Conservation (phyloP, 768 basidiomycete genomes). For the Collybia nuda region DNA sequence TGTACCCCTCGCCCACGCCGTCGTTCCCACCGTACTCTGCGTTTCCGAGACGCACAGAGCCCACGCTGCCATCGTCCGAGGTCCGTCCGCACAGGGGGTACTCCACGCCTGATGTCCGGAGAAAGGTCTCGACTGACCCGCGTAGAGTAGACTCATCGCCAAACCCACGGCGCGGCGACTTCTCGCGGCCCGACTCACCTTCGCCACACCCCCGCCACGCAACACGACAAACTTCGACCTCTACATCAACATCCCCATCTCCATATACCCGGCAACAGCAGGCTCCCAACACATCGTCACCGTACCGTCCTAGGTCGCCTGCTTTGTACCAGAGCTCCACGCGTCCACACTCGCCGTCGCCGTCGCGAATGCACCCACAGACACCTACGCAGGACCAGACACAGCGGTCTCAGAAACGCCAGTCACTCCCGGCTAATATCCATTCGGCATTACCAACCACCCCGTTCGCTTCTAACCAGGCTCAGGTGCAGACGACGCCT, state of each 20-base stretch:
- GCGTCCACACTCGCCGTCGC: conserved; percentile 2
- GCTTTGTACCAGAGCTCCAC: conserved; percentile 10
- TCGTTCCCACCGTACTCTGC: too few species aligned
- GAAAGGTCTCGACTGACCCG: too few species aligned
- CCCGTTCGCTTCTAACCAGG: too few species aligned
- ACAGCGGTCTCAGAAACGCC: conserved; percentile 7
- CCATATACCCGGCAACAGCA: conserved; percentile 14
- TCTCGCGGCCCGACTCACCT: too few species aligned
- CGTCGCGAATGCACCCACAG: neutral
- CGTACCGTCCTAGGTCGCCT: conserved; percentile 22
- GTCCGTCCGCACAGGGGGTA: too few species aligned
- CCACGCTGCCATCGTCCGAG: too few species aligned
- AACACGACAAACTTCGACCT: conserved; percentile 17
- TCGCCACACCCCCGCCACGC: neutral
- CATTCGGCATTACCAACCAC: neutral
- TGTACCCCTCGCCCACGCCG: too few species aligned
- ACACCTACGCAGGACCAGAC: neutral
- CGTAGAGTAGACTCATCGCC: too few species aligned
- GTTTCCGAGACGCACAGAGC: too few species aligned
- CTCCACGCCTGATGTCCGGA: too few species aligned
- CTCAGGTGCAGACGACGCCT: neutral
- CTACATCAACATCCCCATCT: neutral
- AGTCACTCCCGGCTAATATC: conserved; percentile 5
- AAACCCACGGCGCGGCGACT: too few species aligned
- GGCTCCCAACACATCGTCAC: neutral